phyloP scores from a whole-genome alignment of 2,329 filamentous ascomycete species.

The Penicillium sp. region DNA sequence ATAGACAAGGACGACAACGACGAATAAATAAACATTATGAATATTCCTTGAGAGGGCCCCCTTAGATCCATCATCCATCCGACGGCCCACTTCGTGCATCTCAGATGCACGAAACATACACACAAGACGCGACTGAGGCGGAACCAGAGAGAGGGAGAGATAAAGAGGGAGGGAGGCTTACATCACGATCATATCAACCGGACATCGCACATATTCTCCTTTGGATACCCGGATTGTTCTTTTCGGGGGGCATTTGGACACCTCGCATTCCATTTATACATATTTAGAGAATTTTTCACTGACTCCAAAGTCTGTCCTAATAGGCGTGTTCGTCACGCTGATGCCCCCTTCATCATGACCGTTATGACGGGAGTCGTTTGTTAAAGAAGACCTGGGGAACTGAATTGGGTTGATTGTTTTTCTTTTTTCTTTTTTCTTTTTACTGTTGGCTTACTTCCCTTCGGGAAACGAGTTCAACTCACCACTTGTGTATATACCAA shows the following conservation, averaged over 20 bases:
- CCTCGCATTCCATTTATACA: conserved; percentile 18
- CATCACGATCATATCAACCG: conserved; percentile 3
- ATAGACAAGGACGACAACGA: conserved; percentile 28
- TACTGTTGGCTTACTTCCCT: background rate
- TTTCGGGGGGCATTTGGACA: conserved; percentile 9
- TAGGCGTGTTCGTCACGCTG: conserved; percentile 13
- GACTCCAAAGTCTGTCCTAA: conserved; percentile 21
- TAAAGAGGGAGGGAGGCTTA: background rate
- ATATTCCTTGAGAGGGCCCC: conserved; percentile 8
- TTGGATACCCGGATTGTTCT: conserved; percentile 6
- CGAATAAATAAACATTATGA: conserved; percentile 19
- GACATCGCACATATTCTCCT: conserved; percentile 7
- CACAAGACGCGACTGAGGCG: background rate
- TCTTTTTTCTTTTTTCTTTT: conserved; percentile 6
- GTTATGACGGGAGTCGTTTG: conserved; percentile 25
- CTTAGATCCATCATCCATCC: background rate
- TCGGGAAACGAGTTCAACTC: background rate
- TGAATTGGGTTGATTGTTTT: too few relatives aligned
- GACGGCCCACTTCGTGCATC: background rate
- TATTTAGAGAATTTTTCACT: conserved; percentile 20
- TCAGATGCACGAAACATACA: conserved; percentile 1
- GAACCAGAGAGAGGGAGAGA: background rate
- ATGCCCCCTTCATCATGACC: conserved; percentile 20
- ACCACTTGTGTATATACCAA: conserved; percentile 20
- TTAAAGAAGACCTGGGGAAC: conserved; percentile 11